Percentiles rank a stretch among this genome's conserved stretches.
Evolutionary conservation across 306 rosid genomes (phyloP).

Genomic region (Ammopiptanthus mongolicus): DNA sequence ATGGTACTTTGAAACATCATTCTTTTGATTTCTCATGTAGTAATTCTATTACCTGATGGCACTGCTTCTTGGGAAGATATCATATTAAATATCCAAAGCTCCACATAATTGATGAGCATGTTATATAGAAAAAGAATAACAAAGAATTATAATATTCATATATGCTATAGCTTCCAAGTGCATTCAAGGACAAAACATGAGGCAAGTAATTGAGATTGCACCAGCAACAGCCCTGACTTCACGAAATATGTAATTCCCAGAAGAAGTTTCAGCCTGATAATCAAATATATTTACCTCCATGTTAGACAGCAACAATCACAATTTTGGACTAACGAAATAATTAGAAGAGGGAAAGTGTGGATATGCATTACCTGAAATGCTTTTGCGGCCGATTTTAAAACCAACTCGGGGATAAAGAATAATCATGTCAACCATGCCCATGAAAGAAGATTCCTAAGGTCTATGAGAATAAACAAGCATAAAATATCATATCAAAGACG

Average conservation of each 20-base stretch:
- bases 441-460: constrained; percentile 86
- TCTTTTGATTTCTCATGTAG: neutral
- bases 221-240: constrained; percentile 83
- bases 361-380: constrained; percentile 59
- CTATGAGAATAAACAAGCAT: constrained; percentile 28
- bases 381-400: constrained; percentile 68
- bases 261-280: constrained; percentile 58
- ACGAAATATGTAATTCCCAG: constrained; percentile 53
- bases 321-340: neutral
- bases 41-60: neutral
- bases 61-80: neutral
- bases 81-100: neutral
- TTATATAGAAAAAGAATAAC: neutral
- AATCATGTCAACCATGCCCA: constrained; percentile 98
- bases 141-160: neutral
- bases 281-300: neutral
- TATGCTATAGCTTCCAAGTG: neutral
- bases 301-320: constrained; percentile 22
- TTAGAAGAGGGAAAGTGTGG: neutral
- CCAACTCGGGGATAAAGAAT: constrained; percentile 81
- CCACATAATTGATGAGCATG: neutral
- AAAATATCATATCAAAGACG: constrained; percentile 9
- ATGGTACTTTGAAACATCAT: neutral
- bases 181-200: constrained; percentile 55
- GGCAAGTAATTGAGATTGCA: constrained; percentile 85